Percentiles rank a stretch among this genome's conserved stretches.
phyloP scores from a whole-genome alignment of 495 filamentous ascomycete species.

The Chaetomium cochliodes region DNA sequence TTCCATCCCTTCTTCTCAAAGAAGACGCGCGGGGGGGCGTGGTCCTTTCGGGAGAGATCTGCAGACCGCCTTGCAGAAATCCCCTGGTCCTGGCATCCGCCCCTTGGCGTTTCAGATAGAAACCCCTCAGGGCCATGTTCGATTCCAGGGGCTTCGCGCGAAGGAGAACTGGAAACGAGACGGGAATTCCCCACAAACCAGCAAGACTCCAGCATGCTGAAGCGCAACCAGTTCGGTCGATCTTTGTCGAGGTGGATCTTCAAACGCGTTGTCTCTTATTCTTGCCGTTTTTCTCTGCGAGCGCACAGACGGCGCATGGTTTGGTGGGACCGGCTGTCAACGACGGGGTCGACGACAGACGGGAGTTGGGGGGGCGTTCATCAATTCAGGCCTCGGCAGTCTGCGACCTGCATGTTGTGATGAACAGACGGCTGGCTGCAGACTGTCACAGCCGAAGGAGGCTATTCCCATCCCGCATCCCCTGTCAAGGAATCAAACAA shows the following conservation, averaged over 20 bases:
- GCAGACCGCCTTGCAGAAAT: neutral
- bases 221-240: neutral
- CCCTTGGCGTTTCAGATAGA: constrained; percentile 20
- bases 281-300: neutral
- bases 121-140: neutral
- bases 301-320: neutral
- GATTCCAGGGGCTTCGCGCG: neutral
- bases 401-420: neutral
- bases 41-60: constrained; percentile 1
- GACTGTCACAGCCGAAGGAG: too few species aligned
- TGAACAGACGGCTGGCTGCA: too few species aligned
- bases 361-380: too few species aligned
- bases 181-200: neutral
- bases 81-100: neutral
- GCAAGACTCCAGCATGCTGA: neutral
- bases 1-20: neutral
- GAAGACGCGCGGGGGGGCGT: neutral
- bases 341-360: too few species aligned
- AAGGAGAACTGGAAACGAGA: neutral
- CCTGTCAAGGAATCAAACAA: too few species aligned
- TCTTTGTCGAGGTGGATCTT: neutral
- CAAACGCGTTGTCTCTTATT: neutral
- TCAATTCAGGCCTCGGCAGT: neutral
- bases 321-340: too few species aligned
- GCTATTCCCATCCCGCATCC: too few species aligned